These are phyloP conservation scores for Fusarium brachygibbosum DNA, from an alignment of 2,329 filamentous ascomycete species.

Conservation along the genomic window DNA sequence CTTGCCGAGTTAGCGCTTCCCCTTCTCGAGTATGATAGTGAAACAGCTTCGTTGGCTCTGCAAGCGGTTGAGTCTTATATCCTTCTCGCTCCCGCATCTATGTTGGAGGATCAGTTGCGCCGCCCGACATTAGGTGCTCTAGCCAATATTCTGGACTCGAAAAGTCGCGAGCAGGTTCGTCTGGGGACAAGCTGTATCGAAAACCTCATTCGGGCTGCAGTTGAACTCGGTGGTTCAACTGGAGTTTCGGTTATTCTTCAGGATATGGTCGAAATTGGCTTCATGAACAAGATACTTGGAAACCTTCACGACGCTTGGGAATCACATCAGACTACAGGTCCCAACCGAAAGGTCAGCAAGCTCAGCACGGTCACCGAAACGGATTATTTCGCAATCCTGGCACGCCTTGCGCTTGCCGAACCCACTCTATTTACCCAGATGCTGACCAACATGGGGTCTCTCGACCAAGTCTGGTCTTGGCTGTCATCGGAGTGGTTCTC, in stretches of 20 bases:
- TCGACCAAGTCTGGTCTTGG: slow-evolving; percentile 71
- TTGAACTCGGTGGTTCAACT: slow-evolving; percentile 70
- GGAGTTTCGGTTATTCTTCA: slow-evolving; percentile 74
- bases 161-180: slow-evolving; percentile 69
- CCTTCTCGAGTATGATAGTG: slow-evolving; percentile 75
- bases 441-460: slow-evolving; percentile 61
- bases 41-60: slow-evolving; percentile 72
- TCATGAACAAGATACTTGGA: slow-evolving; percentile 74
- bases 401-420: slow-evolving; percentile 80
- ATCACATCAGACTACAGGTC: slow-evolving; percentile 85
- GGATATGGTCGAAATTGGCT: slow-evolving; percentile 73
- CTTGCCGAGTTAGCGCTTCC: slow-evolving; percentile 75
- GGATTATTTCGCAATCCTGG: slow-evolving; percentile 87
- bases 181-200: slow-evolving; percentile 73
- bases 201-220: slow-evolving; percentile 72
- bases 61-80: slow-evolving; percentile 79
- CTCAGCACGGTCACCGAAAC: slow-evolving; percentile 83
- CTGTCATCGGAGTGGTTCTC: slow-evolving; percentile 75
- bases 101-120: slow-evolving; percentile 69
- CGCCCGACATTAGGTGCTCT: slow-evolving; percentile 64
- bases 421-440: slow-evolving; percentile 76
- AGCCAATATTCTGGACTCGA: slow-evolving; percentile 64
- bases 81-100: slow-evolving; percentile 75
- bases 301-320: slow-evolving; percentile 77
- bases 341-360: slow-evolving; percentile 76